These are phyloP conservation scores for Trametes cingulata DNA, from an alignment of 768 basidiomycete genomes.

Conservation along the genomic window DNA sequence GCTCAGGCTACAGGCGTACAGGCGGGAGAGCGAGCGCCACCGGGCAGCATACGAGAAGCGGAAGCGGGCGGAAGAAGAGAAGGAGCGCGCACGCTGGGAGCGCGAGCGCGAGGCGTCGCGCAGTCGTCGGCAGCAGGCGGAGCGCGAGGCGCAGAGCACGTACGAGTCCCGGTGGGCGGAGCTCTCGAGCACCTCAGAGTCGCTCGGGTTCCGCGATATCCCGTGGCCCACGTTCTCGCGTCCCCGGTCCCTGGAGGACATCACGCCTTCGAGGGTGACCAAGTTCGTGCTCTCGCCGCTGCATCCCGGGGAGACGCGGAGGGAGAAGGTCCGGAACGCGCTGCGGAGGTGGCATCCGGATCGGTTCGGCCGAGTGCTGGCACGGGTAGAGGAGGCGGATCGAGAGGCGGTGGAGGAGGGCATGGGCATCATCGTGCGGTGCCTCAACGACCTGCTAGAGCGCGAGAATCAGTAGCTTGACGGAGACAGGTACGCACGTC, in stretches of 20 bases:
- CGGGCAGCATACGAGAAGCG: conserved; percentile 40
- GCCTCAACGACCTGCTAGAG: conserved; percentile 65
- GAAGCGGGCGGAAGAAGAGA: conserved; percentile 40
- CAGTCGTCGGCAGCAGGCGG: conserved; percentile 43
- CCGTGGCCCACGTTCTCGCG: conserved; percentile 66
- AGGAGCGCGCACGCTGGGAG: conserved; percentile 34
- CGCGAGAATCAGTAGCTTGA: conserved; percentile 29
- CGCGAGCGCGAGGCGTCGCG: conserved; percentile 47
- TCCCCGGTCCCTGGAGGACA: conserved; percentile 48
- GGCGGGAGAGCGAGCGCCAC: conserved; percentile 25
- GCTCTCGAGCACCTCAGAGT: conserved; percentile 43
- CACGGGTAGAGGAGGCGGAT: conserved; percentile 54
- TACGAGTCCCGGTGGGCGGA: conserved; percentile 71
- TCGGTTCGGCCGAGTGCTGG: conserved; percentile 60
- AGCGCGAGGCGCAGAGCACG: conserved; percentile 55
- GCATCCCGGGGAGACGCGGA: conserved; percentile 62
- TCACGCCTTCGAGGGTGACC: conserved; percentile 55
- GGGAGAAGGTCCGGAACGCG: conserved; percentile 65
- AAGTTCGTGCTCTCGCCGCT: conserved; percentile 63
- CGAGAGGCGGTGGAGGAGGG: conserved; percentile 56
- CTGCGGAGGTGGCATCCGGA: conserved; percentile 84
- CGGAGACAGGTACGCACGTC: neutral
- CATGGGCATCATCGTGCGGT: conserved; percentile 65
- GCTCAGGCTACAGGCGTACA: conserved; percentile 22
- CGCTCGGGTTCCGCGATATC: conserved; percentile 58